Base-by-base conservation (phyloP, 1,284 basidiomycete genomes). In the Irpex sp. region DNA sequence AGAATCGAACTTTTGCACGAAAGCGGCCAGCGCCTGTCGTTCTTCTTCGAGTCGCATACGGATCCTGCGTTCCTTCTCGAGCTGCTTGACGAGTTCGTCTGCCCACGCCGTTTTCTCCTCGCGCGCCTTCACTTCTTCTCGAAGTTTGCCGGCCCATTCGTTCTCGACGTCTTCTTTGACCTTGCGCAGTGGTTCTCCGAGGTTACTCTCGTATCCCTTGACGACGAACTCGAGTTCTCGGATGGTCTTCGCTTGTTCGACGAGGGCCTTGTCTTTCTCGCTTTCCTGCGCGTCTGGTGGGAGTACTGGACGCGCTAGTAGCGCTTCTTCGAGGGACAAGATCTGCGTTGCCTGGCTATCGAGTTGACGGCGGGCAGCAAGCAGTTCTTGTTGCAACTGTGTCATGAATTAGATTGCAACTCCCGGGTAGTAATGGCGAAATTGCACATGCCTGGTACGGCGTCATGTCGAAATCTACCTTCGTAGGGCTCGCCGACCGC, bases 391-490 rank as follows among this genome's bases (percentile, higher is more conserved):
- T 77, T 94, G 93, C 0, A 96, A 81, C 88, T 31, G 21, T 2
- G 3, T 3, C 21, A 3, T 26, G 21, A 26, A 26, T 26, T 26
- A 26, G 21, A 26, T 2, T 26, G 3, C 21, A 26, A 26, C 21
- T 26, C 3, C 21, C 21, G 21, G 21, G 3, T 26, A 26, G 21
- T 26, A 1, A 3, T 26, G 3, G 21, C 21, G n/a, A 93, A 64
- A 5, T 70, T 80, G 59, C 52, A 90, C 90, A 59, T 51, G 90
- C 90, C 78, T 93, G 86, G 65, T 93, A 92, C 1, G 91, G 89
- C 0, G 90, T 86, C 83, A 92, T 85, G 71, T 94, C 91, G 68
- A 94, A 94, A 75, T 95, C 90, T 44, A 94, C 77, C 78, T 94
- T 95, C 54, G 84, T 83, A 0, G 94, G 94, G 73, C 91, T 94